A percentile compares a stretch with the other conserved stretches of the same genome.
These are phyloP conservation scores for Fusarium ramigenum DNA, from an alignment of 2,329 filamentous ascomycete species.

Conservation along the genomic window DNA sequence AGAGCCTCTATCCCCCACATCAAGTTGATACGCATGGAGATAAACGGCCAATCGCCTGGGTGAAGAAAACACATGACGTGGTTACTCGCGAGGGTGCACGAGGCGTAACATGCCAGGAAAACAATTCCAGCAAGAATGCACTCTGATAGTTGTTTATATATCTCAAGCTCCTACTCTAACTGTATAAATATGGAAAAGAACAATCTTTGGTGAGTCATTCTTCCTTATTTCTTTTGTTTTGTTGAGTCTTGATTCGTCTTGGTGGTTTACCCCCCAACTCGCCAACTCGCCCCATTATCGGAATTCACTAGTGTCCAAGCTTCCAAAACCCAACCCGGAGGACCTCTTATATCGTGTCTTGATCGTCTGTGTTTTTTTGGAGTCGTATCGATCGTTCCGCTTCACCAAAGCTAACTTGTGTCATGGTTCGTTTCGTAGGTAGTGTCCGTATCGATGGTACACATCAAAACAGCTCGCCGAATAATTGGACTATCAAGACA, in stretches of 20 bases:
- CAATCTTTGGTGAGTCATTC: background rate
- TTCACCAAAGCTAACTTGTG: background rate
- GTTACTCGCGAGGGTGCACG: constrained; percentile 31
- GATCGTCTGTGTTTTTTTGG: no score
- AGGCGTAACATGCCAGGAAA: constrained; percentile 11
- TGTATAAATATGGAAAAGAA: background rate
- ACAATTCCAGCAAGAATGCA: constrained; percentile 1
- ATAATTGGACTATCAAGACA: background rate
- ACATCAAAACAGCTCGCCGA: background rate
- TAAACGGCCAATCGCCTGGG: background rate
- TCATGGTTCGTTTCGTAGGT: background rate
- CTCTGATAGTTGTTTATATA: background rate
- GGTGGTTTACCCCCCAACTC: background rate
- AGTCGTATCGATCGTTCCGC: background rate
- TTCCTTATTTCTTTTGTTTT: constrained; percentile 3
- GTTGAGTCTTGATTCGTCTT: background rate
- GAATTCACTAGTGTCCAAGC: background rate
- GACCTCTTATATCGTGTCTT: background rate
- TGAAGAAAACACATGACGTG: constrained; percentile 12
- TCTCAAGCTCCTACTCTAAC: background rate
- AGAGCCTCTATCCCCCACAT: constrained; percentile 1
- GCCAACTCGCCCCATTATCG: background rate
- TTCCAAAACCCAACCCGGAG: background rate
- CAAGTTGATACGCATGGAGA: background rate
- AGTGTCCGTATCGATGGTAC: background rate